Evolutionary conservation across 306 rosid species (phyloP).

Genomic region (Delonix regia): DNA sequence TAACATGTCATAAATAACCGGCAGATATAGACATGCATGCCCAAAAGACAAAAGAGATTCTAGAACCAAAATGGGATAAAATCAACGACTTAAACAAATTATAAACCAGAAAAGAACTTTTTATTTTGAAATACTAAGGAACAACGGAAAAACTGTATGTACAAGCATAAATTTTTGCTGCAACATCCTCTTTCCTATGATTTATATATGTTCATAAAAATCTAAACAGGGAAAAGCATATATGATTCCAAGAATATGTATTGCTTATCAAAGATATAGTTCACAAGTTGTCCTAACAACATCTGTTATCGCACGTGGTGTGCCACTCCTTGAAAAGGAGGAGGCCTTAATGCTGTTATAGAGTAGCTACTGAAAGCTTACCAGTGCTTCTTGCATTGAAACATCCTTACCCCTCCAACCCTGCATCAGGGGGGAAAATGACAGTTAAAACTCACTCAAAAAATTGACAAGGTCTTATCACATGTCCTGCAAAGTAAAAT

Average conservation of each 20-base stretch:
- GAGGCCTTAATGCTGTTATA: neutral
- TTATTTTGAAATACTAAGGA: constrained; percentile 4
- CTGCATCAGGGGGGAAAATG: constrained; percentile 45
- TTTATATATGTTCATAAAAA: too few species aligned
- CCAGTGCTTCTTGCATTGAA: constrained; percentile 59
- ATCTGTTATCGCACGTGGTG: constrained; percentile 2
- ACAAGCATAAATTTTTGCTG: neutral
- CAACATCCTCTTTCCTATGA: neutral
- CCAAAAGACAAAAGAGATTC: constrained; percentile 11
- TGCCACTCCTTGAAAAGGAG: constrained; percentile 9
- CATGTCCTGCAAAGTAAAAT: constrained; percentile 27
- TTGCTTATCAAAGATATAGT: constrained; percentile 29
- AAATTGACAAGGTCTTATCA: constrained; percentile 27
- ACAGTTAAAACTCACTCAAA: neutral
- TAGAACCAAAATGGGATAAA: constrained; percentile 26
- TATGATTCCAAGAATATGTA: constrained; percentile 6
- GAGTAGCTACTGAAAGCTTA: constrained; percentile 46
- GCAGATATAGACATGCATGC: neutral
- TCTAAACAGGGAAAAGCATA: constrained; percentile 11
- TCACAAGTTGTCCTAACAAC: constrained; percentile 32
- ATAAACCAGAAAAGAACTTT: constrained; percentile 11
- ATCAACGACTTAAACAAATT: constrained; percentile 2
- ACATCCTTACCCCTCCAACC: constrained; percentile 39
- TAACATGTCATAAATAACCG: constrained; percentile 2
- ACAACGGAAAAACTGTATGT: neutral